Conservation (phyloP, 345 rosid genomes). For the Ricinus communis region DNA sequence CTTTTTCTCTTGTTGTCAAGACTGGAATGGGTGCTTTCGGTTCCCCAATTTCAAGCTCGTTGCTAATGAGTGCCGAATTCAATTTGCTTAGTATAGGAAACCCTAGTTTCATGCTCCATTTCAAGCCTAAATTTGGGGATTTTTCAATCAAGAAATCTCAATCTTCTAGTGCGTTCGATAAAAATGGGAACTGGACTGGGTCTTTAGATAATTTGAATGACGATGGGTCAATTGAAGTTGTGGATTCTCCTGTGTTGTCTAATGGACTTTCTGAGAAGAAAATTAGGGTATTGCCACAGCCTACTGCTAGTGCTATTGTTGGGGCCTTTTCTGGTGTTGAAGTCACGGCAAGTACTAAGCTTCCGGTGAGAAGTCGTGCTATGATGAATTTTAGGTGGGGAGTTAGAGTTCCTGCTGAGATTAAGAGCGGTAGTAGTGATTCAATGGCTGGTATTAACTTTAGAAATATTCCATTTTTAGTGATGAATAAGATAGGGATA, state of each 20-base stretch:
- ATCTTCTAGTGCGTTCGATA: slow-evolving; percentile 45
- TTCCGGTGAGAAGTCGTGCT: slow-evolving; percentile 67
- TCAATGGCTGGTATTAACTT: slow-evolving; percentile 50
- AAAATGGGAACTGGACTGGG: slow-evolving; percentile 18
- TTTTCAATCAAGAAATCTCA: slow-evolving; percentile 83
- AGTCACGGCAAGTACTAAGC: slow-evolving; percentile 64
- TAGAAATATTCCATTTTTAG: slow-evolving; percentile 65
- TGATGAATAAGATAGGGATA: slow-evolving; percentile 85
- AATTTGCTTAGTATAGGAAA: slow-evolving; percentile 59
- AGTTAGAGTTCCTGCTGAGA: slow-evolving; percentile 75
- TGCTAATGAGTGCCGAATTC: slow-evolving; percentile 93
- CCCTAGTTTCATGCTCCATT: slow-evolving; percentile 89
- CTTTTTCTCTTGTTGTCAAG: slow-evolving; percentile 80
- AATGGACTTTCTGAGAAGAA: slow-evolving; percentile 34
- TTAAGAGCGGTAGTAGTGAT: slow-evolving; percentile 31
- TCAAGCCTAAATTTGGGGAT: slow-evolving; percentile 86
- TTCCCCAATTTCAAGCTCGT: slow-evolving; percentile 66
- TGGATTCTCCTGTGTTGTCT: slow-evolving; percentile 43
- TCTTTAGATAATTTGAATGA: slow-evolving; percentile 18
- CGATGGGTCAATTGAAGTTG: slow-evolving; percentile 62
- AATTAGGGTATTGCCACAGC: slow-evolving; percentile 34
- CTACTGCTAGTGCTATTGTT: slow-evolving; percentile 40
- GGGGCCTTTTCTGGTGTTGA: slow-evolving; percentile 59
- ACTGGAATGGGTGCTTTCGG: slow-evolving; percentile 88
- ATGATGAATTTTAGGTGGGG: slow-evolving; percentile 88